Percentiles rank a stretch among this genome's conserved stretches.
phyloP scores from a whole-genome alignment of 2,329 filamentous ascomycete genomes.

The Cadophora luteo-olivacea region DNA sequence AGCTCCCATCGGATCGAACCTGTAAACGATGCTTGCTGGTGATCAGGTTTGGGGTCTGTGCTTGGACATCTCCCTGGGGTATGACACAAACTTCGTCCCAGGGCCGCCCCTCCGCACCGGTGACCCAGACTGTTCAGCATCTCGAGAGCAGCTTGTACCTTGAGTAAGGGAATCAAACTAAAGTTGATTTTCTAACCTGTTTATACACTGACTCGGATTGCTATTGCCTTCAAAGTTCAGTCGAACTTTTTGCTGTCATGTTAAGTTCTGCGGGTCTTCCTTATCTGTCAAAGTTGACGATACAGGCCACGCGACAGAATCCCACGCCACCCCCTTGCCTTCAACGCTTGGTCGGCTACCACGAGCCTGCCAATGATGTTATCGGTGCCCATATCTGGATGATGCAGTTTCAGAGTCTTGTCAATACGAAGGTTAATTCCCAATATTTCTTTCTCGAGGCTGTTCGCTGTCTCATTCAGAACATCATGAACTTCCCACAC shows the following conservation, averaged over 20 bases:
- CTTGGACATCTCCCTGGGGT: neutral
- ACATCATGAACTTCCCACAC: neutral
- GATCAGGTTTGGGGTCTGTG: neutral
- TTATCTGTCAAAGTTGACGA: neutral
- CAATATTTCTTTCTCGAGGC: neutral
- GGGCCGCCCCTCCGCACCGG: neutral
- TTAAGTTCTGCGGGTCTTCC: too few relatives aligned
- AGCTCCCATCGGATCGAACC: neutral
- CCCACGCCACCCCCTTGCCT: neutral
- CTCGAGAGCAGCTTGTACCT: neutral
- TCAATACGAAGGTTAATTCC: neutral
- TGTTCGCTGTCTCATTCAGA: too few relatives aligned
- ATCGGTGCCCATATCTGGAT: neutral
- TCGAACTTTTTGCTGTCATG: too few relatives aligned
- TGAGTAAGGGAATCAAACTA: neutral
- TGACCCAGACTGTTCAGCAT: neutral
- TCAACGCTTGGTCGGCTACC: neutral
- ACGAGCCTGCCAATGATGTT: neutral
- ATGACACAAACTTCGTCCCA: conserved; percentile 6
- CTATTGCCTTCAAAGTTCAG: neutral
- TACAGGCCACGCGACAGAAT: neutral
- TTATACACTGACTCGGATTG: too few relatives aligned
- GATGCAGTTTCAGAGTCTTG: neutral
- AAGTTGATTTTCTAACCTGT: too few relatives aligned
- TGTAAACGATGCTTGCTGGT: neutral